Evolutionary conservation across 169 alveolate species (phyloP).

Genomic region (Plasmodium reichenowi): DNA sequence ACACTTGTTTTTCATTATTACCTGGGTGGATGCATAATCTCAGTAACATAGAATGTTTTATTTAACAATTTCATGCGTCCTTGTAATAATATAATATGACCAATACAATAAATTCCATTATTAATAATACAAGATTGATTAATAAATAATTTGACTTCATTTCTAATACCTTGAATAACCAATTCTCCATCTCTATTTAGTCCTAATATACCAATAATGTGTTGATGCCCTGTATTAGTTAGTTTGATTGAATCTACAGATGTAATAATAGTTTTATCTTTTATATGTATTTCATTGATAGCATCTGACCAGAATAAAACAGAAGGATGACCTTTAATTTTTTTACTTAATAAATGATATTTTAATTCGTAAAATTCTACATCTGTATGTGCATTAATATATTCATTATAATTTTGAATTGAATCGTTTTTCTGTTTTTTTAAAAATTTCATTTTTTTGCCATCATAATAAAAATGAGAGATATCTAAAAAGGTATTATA

Average conservation of each 20-base stretch:
- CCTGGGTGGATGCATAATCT: conserved; percentile 84
- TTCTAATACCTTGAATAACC: conserved; percentile 81
- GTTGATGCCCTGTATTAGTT: conserved; percentile 78
- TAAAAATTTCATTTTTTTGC: conserved; percentile 64
- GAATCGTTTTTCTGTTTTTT: conserved; percentile 62
- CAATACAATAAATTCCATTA: conserved; percentile 82
- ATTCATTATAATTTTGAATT: conserved; percentile 46
- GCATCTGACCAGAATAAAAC: conserved; percentile 73
- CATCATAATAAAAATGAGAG: conserved; percentile 15
- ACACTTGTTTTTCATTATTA: not conserved
- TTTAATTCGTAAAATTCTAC: conserved; percentile 75
- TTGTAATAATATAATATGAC: conserved; percentile 80
- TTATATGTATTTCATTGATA: conserved; percentile 47
- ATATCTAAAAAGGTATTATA: conserved; percentile 78
- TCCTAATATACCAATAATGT: conserved; percentile 80
- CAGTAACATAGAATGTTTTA: conserved; percentile 79
- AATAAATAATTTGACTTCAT: conserved; percentile 73
- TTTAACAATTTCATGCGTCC: conserved; percentile 68
- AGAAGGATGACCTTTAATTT: conserved; percentile 65
- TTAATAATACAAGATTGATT: conserved; percentile 67
- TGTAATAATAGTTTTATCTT: conserved; percentile 31
- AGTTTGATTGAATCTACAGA: conserved; percentile 83
- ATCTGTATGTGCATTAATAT: conserved; percentile 75
- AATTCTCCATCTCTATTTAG: conserved; percentile 81
- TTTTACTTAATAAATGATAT: conserved; percentile 54